A percentile compares a stretch with the other conserved stretches of the same genome.
Conservation (phyloP, 75 land plant species). For the Ceratopteris richardii region DNA sequence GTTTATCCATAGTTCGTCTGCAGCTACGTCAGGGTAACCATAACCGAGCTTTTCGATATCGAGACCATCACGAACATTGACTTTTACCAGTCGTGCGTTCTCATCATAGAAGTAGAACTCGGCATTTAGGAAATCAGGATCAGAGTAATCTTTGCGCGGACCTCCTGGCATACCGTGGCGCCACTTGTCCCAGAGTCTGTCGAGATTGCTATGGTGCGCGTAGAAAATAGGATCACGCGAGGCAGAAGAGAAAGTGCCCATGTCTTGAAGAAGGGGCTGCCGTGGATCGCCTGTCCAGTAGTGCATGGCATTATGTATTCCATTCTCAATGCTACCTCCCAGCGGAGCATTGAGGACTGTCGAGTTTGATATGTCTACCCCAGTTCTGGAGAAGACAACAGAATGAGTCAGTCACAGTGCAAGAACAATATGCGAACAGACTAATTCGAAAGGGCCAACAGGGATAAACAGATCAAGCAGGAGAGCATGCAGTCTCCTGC, state of each 20-base stretch:
- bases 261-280: not conserved
- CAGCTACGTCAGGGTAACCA: too few species aligned
- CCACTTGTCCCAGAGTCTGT: slow-evolving; percentile 14
- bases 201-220: slow-evolving; percentile 9
- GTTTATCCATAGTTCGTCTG: slow-evolving; percentile 9
- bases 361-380: too few species aligned
- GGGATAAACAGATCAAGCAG: too few species aligned
- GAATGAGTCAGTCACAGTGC: too few species aligned
- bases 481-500: too few species aligned
- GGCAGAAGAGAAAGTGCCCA: slow-evolving; percentile 6
- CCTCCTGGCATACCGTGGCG: not conserved
- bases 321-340: too few species aligned
- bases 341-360: too few species aligned
- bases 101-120: slow-evolving; percentile 43
- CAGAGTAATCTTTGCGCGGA: slow-evolving; percentile 14
- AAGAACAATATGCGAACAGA: too few species aligned
- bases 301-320: too few species aligned
- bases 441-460: too few species aligned
- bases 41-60: slow-evolving; percentile 20
- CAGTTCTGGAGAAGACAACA: too few species aligned
- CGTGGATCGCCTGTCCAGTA: slow-evolving; percentile 8
- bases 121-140: too few species aligned
- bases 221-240: slow-evolving; percentile 28
- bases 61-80: slow-evolving; percentile 20
- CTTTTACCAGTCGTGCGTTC: slow-evolving; percentile 20